phyloP scores from a whole-genome alignment of 148 eudicot species.

The Rhododendron ovatum region DNA sequence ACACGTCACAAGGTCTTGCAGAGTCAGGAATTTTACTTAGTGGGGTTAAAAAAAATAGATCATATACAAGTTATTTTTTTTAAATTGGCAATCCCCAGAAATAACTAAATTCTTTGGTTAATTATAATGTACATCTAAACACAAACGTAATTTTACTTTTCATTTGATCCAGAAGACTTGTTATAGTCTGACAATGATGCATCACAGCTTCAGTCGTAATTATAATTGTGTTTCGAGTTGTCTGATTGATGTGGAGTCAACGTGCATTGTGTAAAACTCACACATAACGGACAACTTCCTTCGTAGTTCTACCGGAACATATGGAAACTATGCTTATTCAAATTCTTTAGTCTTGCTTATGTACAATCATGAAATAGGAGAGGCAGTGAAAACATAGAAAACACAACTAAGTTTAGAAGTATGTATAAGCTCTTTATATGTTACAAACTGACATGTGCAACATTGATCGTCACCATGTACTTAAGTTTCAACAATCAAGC shows the following conservation, averaged over 20 bases:
- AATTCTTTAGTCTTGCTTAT: background rate
- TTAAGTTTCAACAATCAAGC: constrained; percentile 19
- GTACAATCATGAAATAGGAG: background rate
- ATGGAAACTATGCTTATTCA: background rate
- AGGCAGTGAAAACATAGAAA: background rate
- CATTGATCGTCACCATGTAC: background rate
- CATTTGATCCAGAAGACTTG: no score
- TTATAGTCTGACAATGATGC: no score
- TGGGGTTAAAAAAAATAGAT: no score
- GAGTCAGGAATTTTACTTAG: no score
- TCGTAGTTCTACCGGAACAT: no score
- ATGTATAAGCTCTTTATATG: background rate
- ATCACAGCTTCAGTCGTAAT: no score
- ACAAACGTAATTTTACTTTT: no score
- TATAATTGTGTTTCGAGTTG: background rate
- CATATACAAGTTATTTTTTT: no score
- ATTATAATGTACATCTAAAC: no score
- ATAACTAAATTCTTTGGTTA: background rate
- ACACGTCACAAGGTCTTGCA: no score
- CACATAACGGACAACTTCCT: background rate
- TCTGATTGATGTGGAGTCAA: background rate
- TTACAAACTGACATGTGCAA: background rate
- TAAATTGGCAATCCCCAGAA: no score
- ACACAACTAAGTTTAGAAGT: background rate
- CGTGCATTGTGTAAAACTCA: background rate